Evolutionary conservation across 2,329 filamentous ascomycete genomes (phyloP).

Genomic region (Colletotrichum limetticola): DNA sequence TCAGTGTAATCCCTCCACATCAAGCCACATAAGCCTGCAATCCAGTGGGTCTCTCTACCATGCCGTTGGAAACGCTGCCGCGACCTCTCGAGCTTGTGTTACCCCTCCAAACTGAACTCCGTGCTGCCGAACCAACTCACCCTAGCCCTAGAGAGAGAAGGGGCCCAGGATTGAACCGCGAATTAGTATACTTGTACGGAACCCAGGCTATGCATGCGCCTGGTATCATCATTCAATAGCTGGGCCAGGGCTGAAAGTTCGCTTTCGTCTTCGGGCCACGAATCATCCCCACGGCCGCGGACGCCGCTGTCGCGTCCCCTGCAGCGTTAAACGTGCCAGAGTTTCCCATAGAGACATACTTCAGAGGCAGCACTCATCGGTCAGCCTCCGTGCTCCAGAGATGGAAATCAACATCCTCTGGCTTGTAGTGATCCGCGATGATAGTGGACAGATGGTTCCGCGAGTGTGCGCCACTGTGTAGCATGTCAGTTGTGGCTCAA

Average conservation of each 20-base stretch:
- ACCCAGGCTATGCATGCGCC: constrained; percentile 24
- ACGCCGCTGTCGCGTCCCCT: constrained; percentile 22
- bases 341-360: constrained; percentile 1
- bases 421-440: constrained; percentile 80
- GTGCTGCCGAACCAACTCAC: constrained; percentile 18
- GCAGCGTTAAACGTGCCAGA: constrained; percentile 27
- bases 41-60: constrained; percentile 15
- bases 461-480: constrained; percentile 70
- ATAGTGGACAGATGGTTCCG: constrained; percentile 79
- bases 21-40: constrained; percentile 1
- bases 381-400: constrained; percentile 51
- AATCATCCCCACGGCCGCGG: constrained; percentile 23
- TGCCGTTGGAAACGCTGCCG: constrained; percentile 22
- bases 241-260: constrained; percentile 11
- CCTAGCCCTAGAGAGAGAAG: constrained; percentile 19
- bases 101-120: constrained; percentile 20
- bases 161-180: not conserved
- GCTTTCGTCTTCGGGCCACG: constrained; percentile 18
- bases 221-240: constrained; percentile 1
- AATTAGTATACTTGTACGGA: constrained; percentile 12
- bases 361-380: constrained; percentile 35
- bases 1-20: constrained; percentile 4
- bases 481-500: constrained; percentile 10
- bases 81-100: constrained; percentile 5
- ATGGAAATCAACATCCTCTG: constrained; percentile 75